A percentile compares a stretch with the other conserved stretches of the same genome.
phyloP scores from a whole-genome alignment of 1,284 basidiomycete genomes.

The Leccinum solheimii region DNA sequence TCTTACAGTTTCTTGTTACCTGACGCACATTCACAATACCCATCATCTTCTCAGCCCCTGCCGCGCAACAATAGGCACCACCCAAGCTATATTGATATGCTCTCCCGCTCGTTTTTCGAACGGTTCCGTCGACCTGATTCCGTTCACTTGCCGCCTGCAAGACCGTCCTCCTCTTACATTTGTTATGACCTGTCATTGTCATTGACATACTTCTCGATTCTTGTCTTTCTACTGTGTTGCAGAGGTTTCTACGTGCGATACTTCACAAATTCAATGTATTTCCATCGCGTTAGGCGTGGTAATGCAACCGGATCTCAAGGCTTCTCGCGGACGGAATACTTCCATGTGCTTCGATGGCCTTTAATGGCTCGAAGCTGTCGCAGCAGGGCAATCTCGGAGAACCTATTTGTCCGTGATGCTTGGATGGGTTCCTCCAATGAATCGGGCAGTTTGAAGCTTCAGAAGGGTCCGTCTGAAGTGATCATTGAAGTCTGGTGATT shows the following conservation, averaged over 20 bases:
- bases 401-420: background rate
- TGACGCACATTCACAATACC: slow-evolving; percentile 28
- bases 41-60: slow-evolving; percentile 10
- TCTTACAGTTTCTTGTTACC: slow-evolving; percentile 25
- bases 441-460: background rate
- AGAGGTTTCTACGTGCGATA: slow-evolving; percentile 10
- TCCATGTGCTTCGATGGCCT: background rate
- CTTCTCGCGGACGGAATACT: background rate
- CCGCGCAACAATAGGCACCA: slow-evolving; percentile 24
- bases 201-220: background rate
- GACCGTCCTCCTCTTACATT: slow-evolving; percentile 10
- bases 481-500: background rate
- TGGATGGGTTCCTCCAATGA: background rate
- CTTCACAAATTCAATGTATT: slow-evolving; percentile 22
- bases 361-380: background rate
- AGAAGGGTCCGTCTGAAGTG: background rate
- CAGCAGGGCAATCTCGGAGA: background rate
- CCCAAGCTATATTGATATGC: slow-evolving; percentile 29
- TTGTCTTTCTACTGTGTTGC: slow-evolving; percentile 15
- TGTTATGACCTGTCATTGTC: slow-evolving; percentile 31
- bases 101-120: slow-evolving; percentile 29
- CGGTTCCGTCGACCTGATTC: background rate
- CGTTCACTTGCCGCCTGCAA: slow-evolving; percentile 4
- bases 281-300: slow-evolving; percentile 13
- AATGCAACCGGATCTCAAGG: slow-evolving; percentile 4